Percentiles rank a stretch among this genome's conserved stretches.
phyloP scores from a whole-genome alignment of 164 flowering plant genomes.

The Warburgia ugandensis region DNA sequence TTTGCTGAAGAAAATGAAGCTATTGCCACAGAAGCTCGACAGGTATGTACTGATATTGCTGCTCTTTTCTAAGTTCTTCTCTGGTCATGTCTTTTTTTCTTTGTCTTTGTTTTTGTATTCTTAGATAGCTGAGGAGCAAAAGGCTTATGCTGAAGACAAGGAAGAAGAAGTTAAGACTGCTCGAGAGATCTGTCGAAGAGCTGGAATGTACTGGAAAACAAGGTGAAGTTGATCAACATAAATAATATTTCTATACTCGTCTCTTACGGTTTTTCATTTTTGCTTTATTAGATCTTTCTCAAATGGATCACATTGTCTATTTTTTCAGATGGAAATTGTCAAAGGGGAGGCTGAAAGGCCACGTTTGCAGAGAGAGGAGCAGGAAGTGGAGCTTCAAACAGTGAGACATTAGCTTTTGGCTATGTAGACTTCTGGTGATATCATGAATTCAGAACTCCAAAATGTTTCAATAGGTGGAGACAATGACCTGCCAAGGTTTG shows the following conservation, averaged over 20 bases:
- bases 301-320: neutral
- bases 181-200: slow-evolving; percentile 92
- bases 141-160: slow-evolving; percentile 62
- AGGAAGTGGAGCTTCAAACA: slow-evolving; percentile 72
- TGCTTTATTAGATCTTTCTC: neutral
- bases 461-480: slow-evolving; percentile 9
- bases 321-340: slow-evolving; percentile 58
- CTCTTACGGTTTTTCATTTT: too few species aligned
- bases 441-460: too few species aligned
- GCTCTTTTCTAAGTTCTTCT: neutral
- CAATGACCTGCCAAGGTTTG: slow-evolving; percentile 53
- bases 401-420: slow-evolving; percentile 53
- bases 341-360: slow-evolving; percentile 90
- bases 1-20: slow-evolving; percentile 71
- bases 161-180: slow-evolving; percentile 81
- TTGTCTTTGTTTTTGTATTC: neutral
- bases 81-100: neutral
- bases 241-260: neutral
- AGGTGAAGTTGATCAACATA: slow-evolving; percentile 48
- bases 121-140: slow-evolving; percentile 68
- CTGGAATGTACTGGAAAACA: slow-evolving; percentile 74
- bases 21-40: slow-evolving; percentile 59
- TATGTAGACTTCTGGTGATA: too few species aligned
- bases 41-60: slow-evolving; percentile 54
- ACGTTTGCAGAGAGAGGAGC: slow-evolving; percentile 78